Evolutionary conservation across 371 early-diverging fungal genomes (phyloP), one percentile per base, ranked within the genome.

Genomic region (Syncephalastrum sp.): DNA sequence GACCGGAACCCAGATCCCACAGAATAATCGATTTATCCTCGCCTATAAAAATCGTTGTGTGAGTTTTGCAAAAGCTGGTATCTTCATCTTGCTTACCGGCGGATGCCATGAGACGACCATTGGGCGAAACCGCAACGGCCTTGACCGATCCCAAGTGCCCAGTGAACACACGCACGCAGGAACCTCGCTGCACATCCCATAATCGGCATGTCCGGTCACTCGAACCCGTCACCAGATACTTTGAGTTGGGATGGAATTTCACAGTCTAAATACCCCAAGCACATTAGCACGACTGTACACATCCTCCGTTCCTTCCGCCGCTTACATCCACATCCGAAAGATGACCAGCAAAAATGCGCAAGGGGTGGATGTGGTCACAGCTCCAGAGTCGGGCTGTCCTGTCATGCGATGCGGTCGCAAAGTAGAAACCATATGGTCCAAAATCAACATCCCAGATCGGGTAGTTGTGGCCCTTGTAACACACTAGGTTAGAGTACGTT

Each of bases 211-310:
- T 95, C 53, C 87, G 83, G 79, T 99, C 99, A 60, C 88, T 86
- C 0, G 95, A 94, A 4, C 98, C 99, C 10, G 98, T 96, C 24
- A 95, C 89, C 15, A 99, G 54, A 69, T 99, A 99, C 61, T 94
- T 95, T 42, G 91, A 86, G 70, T 99, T 99, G 5, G 99, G 99
- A 75, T 99, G 99, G 74, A 99, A 99, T 65, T 88, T 88, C 24
- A 99, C 98, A 33, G 82, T 81, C 86, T 86, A 63, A 8, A 21
- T 5, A 15, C 23, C 23, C 23, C 54, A 47, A 23, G 52, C 23
- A 43, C 42, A 45, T 27, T 12, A 53, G 43, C 12, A 51, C 19
- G 43, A 50, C n/a, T 17, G 12, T 15, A 3, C 17, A 19, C 14
- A 17, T 53, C 47, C 7, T 47, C 12, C n/a, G 0, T 10, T n/a